Conservation (phyloP, 2,329 filamentous ascomycete species). For the Colletotrichum eremochloae region DNA sequence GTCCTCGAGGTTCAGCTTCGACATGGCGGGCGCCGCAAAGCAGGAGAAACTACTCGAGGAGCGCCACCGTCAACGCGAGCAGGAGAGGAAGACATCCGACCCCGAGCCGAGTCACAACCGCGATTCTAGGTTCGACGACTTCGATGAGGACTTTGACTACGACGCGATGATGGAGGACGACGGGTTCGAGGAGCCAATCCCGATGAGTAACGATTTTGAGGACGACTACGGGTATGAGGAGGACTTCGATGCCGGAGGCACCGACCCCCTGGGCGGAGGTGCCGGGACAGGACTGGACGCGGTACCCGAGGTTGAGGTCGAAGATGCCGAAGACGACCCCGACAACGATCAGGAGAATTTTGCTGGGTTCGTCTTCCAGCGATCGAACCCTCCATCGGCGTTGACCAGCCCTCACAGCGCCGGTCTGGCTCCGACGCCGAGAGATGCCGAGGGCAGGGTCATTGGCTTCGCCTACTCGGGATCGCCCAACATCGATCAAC, state of each 20-base stretch:
- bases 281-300: conserved; percentile 26
- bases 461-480: conserved; percentile 70
- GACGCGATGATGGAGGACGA: conserved; percentile 76
- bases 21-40: conserved; percentile 79
- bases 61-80: conserved; percentile 75
- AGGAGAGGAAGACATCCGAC: conserved; percentile 67
- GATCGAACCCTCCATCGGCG: conserved; percentile 65
- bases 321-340: conserved; percentile 56
- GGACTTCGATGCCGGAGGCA: conserved; percentile 43
- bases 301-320: conserved; percentile 32
- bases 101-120: conserved; percentile 53
- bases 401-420: conserved; percentile 64
- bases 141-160: conserved; percentile 74
- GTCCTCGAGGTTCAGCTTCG: conserved; percentile 85
- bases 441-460: conserved; percentile 66
- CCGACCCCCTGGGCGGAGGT: conserved; percentile 45
- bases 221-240: conserved; percentile 52
- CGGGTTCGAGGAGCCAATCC: conserved; percentile 76
- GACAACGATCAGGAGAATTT: conserved; percentile 73
- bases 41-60: conserved; percentile 80
- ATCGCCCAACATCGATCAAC: conserved; percentile 50
- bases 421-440: conserved; percentile 64
- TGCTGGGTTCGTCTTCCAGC: conserved; percentile 70
- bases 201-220: conserved; percentile 65
- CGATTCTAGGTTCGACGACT: conserved; percentile 71